Evolutionary conservation across 495 filamentous ascomycete genomes (phyloP), one percentile per base, ranked within the genome.

Genomic region (Talaromyces wortmannii): DNA sequence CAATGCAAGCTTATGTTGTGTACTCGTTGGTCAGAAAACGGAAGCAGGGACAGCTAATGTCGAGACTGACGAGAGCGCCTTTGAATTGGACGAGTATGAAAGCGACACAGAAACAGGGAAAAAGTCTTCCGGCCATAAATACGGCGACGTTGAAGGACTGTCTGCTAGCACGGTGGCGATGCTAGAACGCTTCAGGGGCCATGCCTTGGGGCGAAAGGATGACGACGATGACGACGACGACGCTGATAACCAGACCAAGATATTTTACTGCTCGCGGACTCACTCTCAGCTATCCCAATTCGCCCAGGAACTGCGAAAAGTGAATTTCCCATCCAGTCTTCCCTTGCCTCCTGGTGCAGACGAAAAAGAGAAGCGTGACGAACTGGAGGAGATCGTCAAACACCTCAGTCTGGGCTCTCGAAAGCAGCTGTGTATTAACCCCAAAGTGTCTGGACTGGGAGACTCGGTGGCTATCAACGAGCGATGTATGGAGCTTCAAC

Each of bases 241-340:
- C 52, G 63, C 74, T 10, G 78, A 79, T 23, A 75, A 82, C 50
- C 77, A 84, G 47, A 74, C 85, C 16, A 92, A 90, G 78, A 89
- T 98, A 29, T 96, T 89, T 67, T 97, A 88, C 67, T 96, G 92
- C 55, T 97, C 94, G 12, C 78, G 94, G 61, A 98, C 94, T 2
- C 94, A 98, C 62, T 97, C 94, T 0, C 94, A 98, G 62, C 70
- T 97, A 16, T 87, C 87, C 5, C 94, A 98, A 68, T 97, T 98
- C 63, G 85, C 91, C n/a, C 83, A 85, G 51, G 95, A 98, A 62
- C 71, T 98, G 32, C 83, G 88, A 3, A 84, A 90, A n/a, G 89
- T 95, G 13, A 73, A 78, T 4, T 80, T 97, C 50, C 89, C 92
- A 17, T 77, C 89, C 0, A 74, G 74, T 69, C 45, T 77, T 72